Evolutionary conservation across 345 rosid species (phyloP).

Genomic region (Brassica carinata): DNA sequence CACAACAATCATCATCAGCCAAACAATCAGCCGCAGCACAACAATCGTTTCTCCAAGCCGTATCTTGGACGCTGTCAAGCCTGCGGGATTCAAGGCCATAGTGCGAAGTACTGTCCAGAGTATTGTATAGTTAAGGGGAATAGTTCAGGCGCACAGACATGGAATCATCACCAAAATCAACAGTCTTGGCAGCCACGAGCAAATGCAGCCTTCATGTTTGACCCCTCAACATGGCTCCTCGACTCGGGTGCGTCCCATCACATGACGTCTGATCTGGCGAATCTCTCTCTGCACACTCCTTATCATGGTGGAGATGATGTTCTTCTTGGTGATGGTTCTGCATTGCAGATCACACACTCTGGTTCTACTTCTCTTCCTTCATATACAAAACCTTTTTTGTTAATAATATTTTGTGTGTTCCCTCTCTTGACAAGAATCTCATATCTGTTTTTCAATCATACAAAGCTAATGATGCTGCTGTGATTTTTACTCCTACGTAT

Average conservation of each 20-base stretch:
- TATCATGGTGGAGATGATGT: too few species aligned
- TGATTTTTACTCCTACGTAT: neutral
- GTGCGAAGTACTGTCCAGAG: too few species aligned
- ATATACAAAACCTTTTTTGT: too few species aligned
- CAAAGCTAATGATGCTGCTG: neutral
- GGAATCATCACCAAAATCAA: neutral
- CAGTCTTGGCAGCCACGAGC: neutral
- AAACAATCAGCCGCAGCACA: neutral
- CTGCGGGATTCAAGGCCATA: too few species aligned
- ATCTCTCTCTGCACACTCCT: too few species aligned
- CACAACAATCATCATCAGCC: too few species aligned
- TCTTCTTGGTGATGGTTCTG: too few species aligned
- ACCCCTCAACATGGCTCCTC: neutral
- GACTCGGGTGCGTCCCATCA: neutral
- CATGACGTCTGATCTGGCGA: neutral
- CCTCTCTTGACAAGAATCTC: too few species aligned
- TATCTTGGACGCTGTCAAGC: neutral
- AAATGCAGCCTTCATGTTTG: neutral
- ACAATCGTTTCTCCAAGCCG: neutral
- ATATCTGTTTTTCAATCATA: too few species aligned
- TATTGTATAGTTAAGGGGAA: neutral
- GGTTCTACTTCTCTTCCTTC: too few species aligned
- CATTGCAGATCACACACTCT: too few species aligned
- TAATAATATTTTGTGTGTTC: too few species aligned
- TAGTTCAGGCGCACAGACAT: neutral